Base-by-base conservation (phyloP, 345 rosid genomes). In the Citrus reticulata region DNA sequence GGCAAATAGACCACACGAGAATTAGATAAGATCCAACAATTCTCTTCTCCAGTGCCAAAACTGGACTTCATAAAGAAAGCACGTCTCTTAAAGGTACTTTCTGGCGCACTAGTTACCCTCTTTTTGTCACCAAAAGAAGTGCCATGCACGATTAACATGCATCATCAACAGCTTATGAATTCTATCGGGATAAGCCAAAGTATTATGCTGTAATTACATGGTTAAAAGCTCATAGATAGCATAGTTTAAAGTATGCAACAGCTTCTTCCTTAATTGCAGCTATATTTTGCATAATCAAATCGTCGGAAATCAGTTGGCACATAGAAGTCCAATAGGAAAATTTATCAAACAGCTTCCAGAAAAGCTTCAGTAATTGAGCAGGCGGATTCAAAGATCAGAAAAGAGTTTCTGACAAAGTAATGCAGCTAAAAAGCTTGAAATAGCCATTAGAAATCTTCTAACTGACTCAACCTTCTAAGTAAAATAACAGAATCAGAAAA, bases 121-220 rank as follows among this genome's bases (percentile, higher is more conserved):
- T 65, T 65, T 75, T 64, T 66, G 51, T 20, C 57, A 16, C 61
- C 37, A 73, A 16, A 49, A 71, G 55, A 84, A 27, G 51, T 71
- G 64, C 75, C 80, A 75, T 60, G 74, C 74, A 74, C 72, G 63
- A 81, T 68, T 60, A 77, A 40, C 24, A 65, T 71, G 42, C 19
- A 40, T 57, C 72, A 61, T 22, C 35, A 40, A 77, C 69, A 77
- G 74, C 66, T 77, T 58, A 55, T 2, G 24, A 60, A 68, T 75
- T 55, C 54, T 57, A 29, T 68, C 58, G 63, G 3, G 73, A 60
- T 25, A 30, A 25, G 14, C 68, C 34, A 30, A 42, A 69, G 62
- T 20, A 71, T 13, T 19, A 70, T 19, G 10, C 9, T 2, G 32
- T 42, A 24, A 17, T 2, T 69, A 25, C 49, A 27, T 16, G 4